Base-by-base conservation (phyloP, 345 rosid species). In the Murraya paniculata region DNA sequence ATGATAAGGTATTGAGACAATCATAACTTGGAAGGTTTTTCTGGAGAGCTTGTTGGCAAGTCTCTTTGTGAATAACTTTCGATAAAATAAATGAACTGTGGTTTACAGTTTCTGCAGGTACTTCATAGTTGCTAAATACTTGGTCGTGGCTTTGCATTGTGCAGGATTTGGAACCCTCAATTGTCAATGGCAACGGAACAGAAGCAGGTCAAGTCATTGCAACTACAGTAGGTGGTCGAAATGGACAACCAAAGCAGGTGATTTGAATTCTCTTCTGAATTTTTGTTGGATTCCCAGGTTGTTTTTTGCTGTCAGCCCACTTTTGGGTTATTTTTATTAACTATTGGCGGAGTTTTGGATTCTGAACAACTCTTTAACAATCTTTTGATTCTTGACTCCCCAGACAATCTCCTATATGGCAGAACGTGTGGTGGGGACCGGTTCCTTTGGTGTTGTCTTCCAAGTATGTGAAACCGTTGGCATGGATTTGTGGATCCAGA, bases 221-320 rank as follows among this genome's bases (percentile, higher is more conserved):
- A 64, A 94, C 98, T 9, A 87, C 92, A 30, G 82, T 94, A 9
- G 94, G 97, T 62, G 98, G 98, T 80, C 90, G 81, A 79, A 89
- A 91, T 79, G 99, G 99, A 77, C 89, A 90, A 75, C 96, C 99
- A 24, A 94, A 97, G 84, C 97, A 97, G 98, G 99, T 97, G 58
- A 81, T 66, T 71, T 80, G 62, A 58, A 59, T 38, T 48, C 58
- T 59, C 73, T 74, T 57, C 33, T 50, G 59, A 22, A 50, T 77
- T 77, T 6, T 28, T 72, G 22, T 70, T 82, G 65, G 61, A 64
- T 81, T 64, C 62, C 25, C n/a, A 19, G 8, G 61, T 36, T 38
- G 36, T 4, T 25, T 58, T 24, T 72, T 36, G 6, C 33, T n/a
- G 2, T 11, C 13, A 2, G 28, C 13, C 8, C 16, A 25, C 50